These are phyloP conservation scores for Lecanosticta acicola DNA, from an alignment of 2,329 filamentous ascomycete species.

Conservation along the genomic window DNA sequence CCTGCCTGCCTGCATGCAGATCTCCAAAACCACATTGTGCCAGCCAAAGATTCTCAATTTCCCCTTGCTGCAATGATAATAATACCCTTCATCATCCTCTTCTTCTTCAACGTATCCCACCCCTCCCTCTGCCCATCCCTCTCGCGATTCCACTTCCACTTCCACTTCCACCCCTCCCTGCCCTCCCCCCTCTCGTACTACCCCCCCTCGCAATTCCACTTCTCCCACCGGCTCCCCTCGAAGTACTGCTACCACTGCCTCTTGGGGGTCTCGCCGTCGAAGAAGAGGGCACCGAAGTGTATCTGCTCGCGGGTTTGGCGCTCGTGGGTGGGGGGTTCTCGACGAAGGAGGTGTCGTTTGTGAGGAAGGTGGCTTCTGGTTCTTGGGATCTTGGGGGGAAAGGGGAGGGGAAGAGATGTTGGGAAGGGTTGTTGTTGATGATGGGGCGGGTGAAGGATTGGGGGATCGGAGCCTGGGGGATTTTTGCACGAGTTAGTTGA, in stretches of 20 bases:
- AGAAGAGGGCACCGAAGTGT: slow-evolving; percentile 18
- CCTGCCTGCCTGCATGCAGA: no score
- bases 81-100: background rate
- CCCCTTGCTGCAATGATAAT: no score
- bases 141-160: slow-evolving; percentile 25
- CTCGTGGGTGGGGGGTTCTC: slow-evolving; percentile 59
- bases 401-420: no score
- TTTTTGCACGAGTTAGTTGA: no score
- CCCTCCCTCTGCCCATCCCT: slow-evolving; percentile 9
- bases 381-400: no score
- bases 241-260: slow-evolving; percentile 24
- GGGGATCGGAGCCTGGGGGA: slow-evolving; percentile 64
- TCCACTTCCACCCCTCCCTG: slow-evolving; percentile 16
- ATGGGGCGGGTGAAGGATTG: slow-evolving; percentile 77
- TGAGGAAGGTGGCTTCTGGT: slow-evolving; percentile 92
- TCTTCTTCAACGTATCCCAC: background rate
- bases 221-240: slow-evolving; percentile 15
- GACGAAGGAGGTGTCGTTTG: slow-evolving; percentile 83
- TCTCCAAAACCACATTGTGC: no score
- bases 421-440: no score
- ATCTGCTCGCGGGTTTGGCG: slow-evolving; percentile 41
- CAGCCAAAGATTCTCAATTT: no score
- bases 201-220: slow-evolving; percentile 25
- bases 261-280: slow-evolving; percentile 10
- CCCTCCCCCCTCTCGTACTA: slow-evolving; percentile 25